Evolutionary conservation across 1,284 basidiomycete genomes (phyloP), one percentile per base, ranked within the genome.

Genomic region (Stygiomarasmius scandens): DNA sequence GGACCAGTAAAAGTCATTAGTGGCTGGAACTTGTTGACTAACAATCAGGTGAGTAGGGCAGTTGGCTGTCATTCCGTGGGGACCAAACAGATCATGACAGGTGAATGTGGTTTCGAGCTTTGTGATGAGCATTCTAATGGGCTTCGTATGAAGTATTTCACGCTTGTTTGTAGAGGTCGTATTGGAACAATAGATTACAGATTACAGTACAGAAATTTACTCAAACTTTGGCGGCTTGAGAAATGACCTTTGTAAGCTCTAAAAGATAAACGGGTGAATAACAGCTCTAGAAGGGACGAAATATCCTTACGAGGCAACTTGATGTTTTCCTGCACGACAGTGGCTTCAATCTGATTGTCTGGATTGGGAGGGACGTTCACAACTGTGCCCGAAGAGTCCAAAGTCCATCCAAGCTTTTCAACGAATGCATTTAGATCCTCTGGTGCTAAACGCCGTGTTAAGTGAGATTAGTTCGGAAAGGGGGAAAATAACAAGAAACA

Each of bases 291-390:
- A 25, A 41, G 3, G 41, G 36, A 11, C 5, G 34, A 51, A 2
- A 48, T 34, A 25, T 12, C 38, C 92, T 71, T 75, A 96, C 94
- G 95, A 64, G 88, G 87, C 58, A 97, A 79, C 71, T 90, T 90
- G 63, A 97, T 91, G 65, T 83, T 88, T 78, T 97, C 95, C 74
- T 93, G 92, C 46, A 96, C 91, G 43, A 96, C 85, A n/a, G 92
- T 92, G 0, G 95, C 92, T 72, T 95, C 92, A 67, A 97, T 93
- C 69, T 95, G 91, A 74, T 97, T 98, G 74, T 96, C 93, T n/a
- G 90, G 90, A 73, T 95, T 96, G 51, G 87, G 82, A 41, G 95
- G 94, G 55, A 97, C 81, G 24, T 74, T 77, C 49, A 95, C 83
- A 11, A 86, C 82, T 16, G 83, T 85, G 5, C 75, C 78, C 9